Conservation (phyloP, 129 eudicot genomes). For the Lactuca saligna region DNA sequence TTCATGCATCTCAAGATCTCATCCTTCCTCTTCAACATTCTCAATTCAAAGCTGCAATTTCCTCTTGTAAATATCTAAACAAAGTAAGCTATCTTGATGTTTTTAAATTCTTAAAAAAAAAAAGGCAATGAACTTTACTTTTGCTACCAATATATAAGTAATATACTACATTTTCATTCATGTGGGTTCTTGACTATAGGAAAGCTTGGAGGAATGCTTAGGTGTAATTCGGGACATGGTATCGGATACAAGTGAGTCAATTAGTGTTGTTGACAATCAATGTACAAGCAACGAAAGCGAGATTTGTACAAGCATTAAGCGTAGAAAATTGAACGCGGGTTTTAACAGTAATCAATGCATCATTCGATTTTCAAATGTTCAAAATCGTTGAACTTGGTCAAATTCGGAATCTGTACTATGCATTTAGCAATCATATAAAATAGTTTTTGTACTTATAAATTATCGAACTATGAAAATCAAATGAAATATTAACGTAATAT, state of each 20-base stretch:
- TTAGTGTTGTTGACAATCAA: constrained; percentile 24
- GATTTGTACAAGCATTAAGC: constrained; percentile 22
- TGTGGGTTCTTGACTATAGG: constrained; percentile 9
- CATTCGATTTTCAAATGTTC: constrained; percentile 11
- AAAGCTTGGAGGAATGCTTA: constrained; percentile 31
- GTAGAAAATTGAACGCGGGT: constrained; percentile 23
- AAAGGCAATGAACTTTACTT: too few species aligned
- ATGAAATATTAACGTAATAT: too few species aligned
- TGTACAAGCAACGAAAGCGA: constrained; percentile 21
- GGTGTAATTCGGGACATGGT: constrained; percentile 25
- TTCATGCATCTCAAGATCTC: constrained; percentile 37
- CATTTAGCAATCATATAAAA: background rate
- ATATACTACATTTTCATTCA: background rate
- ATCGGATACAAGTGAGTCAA: constrained; percentile 7
- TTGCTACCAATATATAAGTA: too few species aligned
- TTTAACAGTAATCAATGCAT: background rate
- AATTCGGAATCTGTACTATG: background rate
- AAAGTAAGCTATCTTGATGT: constrained; percentile 24
- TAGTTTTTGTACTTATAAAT: background rate
- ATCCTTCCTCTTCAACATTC: constrained; percentile 29
- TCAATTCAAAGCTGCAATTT: constrained; percentile 26
- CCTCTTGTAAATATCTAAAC: constrained; percentile 32
- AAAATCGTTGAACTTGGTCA: constrained; percentile 1
- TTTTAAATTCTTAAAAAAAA: background rate
- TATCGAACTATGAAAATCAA: too few species aligned